Base-by-base conservation (phyloP, 208 protist genomes). In the Trypanosoma boissoni region DNA sequence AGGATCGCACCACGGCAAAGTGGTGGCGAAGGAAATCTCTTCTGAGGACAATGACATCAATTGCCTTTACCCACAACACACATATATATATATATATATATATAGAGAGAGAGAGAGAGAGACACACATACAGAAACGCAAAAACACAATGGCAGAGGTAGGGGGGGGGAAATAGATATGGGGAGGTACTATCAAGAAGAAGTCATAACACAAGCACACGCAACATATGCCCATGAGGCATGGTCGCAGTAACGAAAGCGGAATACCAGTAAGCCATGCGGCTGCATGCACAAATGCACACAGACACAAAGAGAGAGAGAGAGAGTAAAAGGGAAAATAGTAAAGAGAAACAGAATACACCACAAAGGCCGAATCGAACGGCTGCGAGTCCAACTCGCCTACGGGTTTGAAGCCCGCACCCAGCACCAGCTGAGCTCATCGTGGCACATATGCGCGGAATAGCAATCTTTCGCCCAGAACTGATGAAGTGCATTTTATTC, bases 291-390 rank as follows among this genome's bases (percentile, higher is more conserved):
- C 34, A 46, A 36, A 14, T 16, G 46, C 28, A 48, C 0, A 41
- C 20, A 43, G 3, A 41, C 4, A 53, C 34, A 41, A 16, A 39
- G n/a, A 59, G 18, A 32, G 0, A 48, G 31, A 55, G 1, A 41
- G 28, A 52, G 31, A 49, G 42, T 26, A 9, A 50, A 41, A 0
- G 37, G 27, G 8, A 52, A 58, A 9, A 18, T 4, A 42, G 20
- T 27, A 39, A 26, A 24, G 14, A 1, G 41, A 1, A 62, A 26
- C 7, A 48, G 21, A 20, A 44, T 55, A 89, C 86, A 78, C 86
- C 86, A 80, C 86, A 74, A 93, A 93, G 86, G 86, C 86, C 86
- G 86, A 93, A 93, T 93, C 86, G 86, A 90, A 93, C 86, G 86
- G 86, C 86, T 93, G 86, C 85, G 86, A 90, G 86, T 79, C 69